Conservation (phyloP, 176 grass and related monocot species). For the Eleusine indica region DNA sequence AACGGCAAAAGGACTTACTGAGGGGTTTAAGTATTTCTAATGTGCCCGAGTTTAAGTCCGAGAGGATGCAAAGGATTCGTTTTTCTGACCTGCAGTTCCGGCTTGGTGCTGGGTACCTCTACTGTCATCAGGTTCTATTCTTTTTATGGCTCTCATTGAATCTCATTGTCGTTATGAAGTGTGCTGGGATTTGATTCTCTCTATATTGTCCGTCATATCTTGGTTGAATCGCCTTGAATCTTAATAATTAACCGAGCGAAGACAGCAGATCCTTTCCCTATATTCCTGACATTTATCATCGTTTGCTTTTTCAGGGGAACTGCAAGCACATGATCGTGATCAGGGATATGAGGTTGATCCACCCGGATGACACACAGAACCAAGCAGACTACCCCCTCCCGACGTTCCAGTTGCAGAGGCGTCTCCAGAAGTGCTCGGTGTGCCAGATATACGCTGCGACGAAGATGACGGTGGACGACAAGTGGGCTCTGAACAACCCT, state of each 20-base stretch:
- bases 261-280: neutral
- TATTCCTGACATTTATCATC: neutral
- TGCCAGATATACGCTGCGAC: slow-evolving; percentile 78
- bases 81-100: slow-evolving; percentile 78
- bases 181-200: neutral
- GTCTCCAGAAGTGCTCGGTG: slow-evolving; percentile 76
- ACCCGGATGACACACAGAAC: slow-evolving; percentile 76
- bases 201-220: neutral
- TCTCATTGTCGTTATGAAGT: neutral
- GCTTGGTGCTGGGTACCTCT: slow-evolving; percentile 82
- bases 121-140: slow-evolving; percentile 80
- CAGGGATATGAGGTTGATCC: slow-evolving; percentile 85
- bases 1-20: slow-evolving; percentile 79
- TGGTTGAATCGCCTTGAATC: neutral
- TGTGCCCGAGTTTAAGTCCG: slow-evolving; percentile 67
- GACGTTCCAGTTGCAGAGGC: slow-evolving; percentile 70
- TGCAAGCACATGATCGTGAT: slow-evolving; percentile 86
- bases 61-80: slow-evolving; percentile 66
- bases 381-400: slow-evolving; percentile 72
- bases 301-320: slow-evolving; percentile 62
- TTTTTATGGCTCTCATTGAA: slow-evolving; percentile 16
- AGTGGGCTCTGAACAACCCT: slow-evolving; percentile 82
- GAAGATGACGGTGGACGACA: slow-evolving; percentile 89
- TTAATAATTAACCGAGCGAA: neutral
- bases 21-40: slow-evolving; percentile 63